These are phyloP conservation scores for Dioscorea zingiberensis DNA, from an alignment of 106 monocot genomes.

Conservation along the genomic window DNA sequence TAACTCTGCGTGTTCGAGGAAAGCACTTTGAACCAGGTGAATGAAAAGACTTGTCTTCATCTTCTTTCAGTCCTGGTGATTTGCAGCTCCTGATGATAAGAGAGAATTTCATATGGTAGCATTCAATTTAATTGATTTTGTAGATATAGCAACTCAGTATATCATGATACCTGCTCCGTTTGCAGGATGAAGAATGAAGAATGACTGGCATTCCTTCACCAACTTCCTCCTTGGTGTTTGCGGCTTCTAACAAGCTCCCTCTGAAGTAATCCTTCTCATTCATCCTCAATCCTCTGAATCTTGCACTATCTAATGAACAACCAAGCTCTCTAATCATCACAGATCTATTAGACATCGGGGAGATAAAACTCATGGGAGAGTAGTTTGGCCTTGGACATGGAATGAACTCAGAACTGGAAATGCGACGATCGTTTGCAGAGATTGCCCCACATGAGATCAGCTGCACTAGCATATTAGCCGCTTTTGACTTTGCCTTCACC, in stretches of 20 bases:
- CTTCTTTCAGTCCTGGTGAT: constrained; percentile 16
- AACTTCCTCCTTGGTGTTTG: constrained; percentile 19
- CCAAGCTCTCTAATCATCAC: constrained; percentile 13
- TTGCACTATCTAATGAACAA: constrained; percentile 18
- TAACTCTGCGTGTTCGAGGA: constrained; percentile 42
- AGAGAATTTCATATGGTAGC: too few relatives aligned
- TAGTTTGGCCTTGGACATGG: constrained; percentile 29
- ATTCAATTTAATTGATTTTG: too few relatives aligned
- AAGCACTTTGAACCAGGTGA: constrained; percentile 57
- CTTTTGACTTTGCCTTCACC: constrained; percentile 23
- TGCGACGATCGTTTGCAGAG: constrained; percentile 25
- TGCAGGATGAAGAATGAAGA: constrained; percentile 27
- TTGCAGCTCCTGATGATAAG: constrained; percentile 42
- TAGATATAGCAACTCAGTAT: too few relatives aligned
- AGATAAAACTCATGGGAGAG: constrained; percentile 12
- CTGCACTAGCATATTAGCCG: constrained; percentile 32
- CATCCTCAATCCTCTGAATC: constrained; percentile 16
- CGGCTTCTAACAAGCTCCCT: constrained; percentile 30
- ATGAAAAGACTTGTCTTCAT: constrained; percentile 23
- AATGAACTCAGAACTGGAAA: too few relatives aligned
- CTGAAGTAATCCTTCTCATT: constrained; percentile 41
- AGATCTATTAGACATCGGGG: constrained; percentile 11
- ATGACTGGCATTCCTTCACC: constrained; percentile 8
- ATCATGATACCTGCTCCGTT: constrained; percentile 14
- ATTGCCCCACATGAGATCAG: constrained; percentile 39